Base-by-base conservation (phyloP, 139 green algal genomes). In the Pleodorina starrii region DNA sequence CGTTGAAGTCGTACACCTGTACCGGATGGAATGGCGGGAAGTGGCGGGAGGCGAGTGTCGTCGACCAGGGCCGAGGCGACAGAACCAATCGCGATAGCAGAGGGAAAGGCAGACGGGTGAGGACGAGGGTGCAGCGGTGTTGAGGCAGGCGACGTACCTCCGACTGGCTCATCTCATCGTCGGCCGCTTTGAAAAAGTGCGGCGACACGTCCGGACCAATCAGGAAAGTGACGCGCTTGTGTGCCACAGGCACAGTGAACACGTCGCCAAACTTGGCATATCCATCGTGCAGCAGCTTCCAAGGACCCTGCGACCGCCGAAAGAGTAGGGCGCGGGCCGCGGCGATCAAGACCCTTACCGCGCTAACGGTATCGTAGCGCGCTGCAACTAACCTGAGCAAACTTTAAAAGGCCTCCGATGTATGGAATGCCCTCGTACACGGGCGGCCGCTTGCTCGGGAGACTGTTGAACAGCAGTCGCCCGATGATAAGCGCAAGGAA, bases 1-100 rank as follows among this genome's bases (percentile, higher is more conserved):
- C 96, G 91, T 98, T 99, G 94, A 98, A 99, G 75, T 97, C 89
- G 91, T 99, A 99, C 71, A 99, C 97, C 95, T 99, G 91, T 54
- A 23, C 63, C 27, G 63, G n/a, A n/a, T n/a, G n/a, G n/a, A n/a
- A n/a, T n/a, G n/a, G n/a, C n/a, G n/a, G n/a, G n/a, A n/a, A n/a
- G n/a, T n/a, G n/a, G n/a, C n/a, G n/a, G n/a, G n/a, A n/a, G n/a
- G n/a, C n/a, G n/a, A n/a, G n/a, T n/a, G n/a, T n/a, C n/a, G n/a
- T n/a, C n/a, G n/a, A n/a, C n/a, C n/a, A n/a, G n/a, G n/a, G n/a
- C n/a, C n/a, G n/a, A n/a, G n/a, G n/a, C n/a, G n/a, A n/a, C n/a
- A n/a, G n/a, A n/a, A n/a, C n/a, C n/a, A n/a, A n/a, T n/a, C n/a
- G n/a, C n/a, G n/a, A n/a, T n/a, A n/a, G n/a, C n/a, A n/a, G n/a